Evolutionary conservation across 2,329 filamentous ascomycete species (phyloP).

Genomic region (Mollisiaceae sp.): DNA sequence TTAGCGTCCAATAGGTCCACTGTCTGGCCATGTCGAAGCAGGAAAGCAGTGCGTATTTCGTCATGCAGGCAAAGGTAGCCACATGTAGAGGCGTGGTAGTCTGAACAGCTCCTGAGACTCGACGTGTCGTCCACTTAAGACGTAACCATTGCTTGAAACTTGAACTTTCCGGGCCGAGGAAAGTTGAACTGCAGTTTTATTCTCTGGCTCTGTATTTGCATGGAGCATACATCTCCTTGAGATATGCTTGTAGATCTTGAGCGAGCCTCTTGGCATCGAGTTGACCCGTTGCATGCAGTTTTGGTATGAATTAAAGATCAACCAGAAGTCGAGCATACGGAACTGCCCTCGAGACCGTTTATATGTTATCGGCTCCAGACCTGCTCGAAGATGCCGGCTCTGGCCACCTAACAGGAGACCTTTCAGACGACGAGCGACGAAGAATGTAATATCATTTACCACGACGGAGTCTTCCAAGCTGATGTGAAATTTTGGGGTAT

Average conservation of each 20-base stretch:
- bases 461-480: conserved; percentile 39
- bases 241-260: conserved; percentile 28
- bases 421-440: conserved; percentile 19
- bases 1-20: conserved; percentile 23
- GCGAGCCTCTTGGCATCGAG: conserved; percentile 19
- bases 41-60: conserved; percentile 16
- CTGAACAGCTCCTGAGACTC: conserved; percentile 31
- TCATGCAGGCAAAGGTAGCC: conserved; percentile 27
- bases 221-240: conserved; percentile 41
- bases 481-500: conserved; percentile 46
- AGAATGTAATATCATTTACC: conserved; percentile 42
- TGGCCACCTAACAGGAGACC: conserved; percentile 12
- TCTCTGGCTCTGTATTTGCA: no score
- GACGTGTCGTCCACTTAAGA: conserved; percentile 18
- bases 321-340: conserved; percentile 34
- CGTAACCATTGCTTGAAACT: conserved; percentile 28
- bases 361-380: background rate
- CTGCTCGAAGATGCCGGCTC: conserved; percentile 16
- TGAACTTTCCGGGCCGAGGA: conserved; percentile 21
- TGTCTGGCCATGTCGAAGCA: conserved; percentile 16
- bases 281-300: conserved; percentile 10
- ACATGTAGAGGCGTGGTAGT: conserved; percentile 29
- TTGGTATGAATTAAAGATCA: conserved; percentile 34
- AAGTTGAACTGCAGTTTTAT: no score
- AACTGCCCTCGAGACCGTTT: conserved; percentile 29